Percentiles rank a stretch among this genome's conserved stretches.
These are phyloP conservation scores for Lumnitzera littorea DNA, from an alignment of 345 rosid genomes.

Conservation along the genomic window DNA sequence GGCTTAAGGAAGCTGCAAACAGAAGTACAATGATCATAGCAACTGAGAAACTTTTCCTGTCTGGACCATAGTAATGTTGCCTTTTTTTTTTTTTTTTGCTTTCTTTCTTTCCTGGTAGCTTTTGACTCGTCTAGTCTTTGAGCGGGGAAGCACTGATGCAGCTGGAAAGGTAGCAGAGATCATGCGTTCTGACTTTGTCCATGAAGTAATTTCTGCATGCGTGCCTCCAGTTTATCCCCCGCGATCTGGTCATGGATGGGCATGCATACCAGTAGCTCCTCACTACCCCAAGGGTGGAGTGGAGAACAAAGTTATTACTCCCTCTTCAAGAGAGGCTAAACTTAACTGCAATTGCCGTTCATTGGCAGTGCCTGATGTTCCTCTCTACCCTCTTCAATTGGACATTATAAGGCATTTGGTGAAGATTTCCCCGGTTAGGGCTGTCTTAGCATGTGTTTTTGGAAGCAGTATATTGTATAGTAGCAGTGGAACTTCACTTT, in stretches of 20 bases:
- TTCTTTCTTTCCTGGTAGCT: conserved; percentile 35
- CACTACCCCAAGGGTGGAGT: conserved; percentile 35
- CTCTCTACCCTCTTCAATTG: conserved; percentile 88
- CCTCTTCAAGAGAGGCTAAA: conserved; percentile 66
- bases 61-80: background rate
- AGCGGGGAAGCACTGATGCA: conserved; percentile 92
- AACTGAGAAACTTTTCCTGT: too few species aligned
- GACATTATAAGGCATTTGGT: conserved; percentile 87
- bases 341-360: conserved; percentile 64
- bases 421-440: conserved; percentile 90
- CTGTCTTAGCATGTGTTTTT: conserved; percentile 90
- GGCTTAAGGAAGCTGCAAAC: too few species aligned
- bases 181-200: conserved; percentile 96
- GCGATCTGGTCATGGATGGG: conserved; percentile 94
- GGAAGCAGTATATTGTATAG: conserved; percentile 84
- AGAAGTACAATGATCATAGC: too few species aligned
- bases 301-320: conserved; percentile 60
- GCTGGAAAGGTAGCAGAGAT: conserved; percentile 93
- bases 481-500: conserved; percentile 59
- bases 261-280: conserved; percentile 80
- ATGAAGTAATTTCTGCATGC: conserved; percentile 94
- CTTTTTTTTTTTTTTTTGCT: conserved; percentile 4
- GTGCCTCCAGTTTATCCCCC: conserved; percentile 99
- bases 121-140: conserved; percentile 93
- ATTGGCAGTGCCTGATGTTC: conserved; percentile 65